A percentile compares a stretch with the other conserved stretches of the same genome.
phyloP scores from a whole-genome alignment of 2,329 filamentous ascomycete species.

The Gliomastix tumulicola region DNA sequence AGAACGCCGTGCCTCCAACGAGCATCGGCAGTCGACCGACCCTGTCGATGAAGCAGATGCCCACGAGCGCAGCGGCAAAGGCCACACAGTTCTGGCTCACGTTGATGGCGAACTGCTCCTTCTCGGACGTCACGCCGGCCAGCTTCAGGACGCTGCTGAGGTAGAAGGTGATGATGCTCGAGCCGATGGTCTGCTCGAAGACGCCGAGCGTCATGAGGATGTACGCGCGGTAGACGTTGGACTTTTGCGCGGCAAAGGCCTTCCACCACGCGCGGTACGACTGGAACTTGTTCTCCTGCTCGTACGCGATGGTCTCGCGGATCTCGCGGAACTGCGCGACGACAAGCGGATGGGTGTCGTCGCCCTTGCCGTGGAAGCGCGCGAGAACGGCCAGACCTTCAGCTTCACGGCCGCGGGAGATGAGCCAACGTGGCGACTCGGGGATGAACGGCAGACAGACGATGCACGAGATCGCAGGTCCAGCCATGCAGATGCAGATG shows the following conservation, averaged over 20 bases:
- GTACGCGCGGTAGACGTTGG: conserved; percentile 5
- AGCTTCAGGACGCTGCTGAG: conserved; percentile 7
- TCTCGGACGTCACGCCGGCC: conserved; percentile 7
- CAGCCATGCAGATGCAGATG: conserved; percentile 19
- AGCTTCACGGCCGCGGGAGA: conserved; percentile 17
- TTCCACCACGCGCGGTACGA: too few species aligned
- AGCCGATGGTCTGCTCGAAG: conserved; percentile 8
- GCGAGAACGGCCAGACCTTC: conserved; percentile 26
- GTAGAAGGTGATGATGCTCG: conserved; percentile 8
- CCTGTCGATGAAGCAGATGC: too few species aligned
- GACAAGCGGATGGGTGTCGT: too few species aligned
- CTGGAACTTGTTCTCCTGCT: too few species aligned
- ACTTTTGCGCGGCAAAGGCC: too few species aligned
- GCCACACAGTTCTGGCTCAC: too few species aligned
- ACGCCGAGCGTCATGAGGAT: conserved; percentile 7
- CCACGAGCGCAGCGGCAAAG: too few species aligned
- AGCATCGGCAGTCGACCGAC: too few species aligned
- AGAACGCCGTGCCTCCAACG: too few species aligned
- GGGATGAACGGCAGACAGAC: conserved; percentile 8
- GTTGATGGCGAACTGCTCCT: conserved; percentile 8
- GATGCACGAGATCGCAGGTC: conserved; percentile 13
- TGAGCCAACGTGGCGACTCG: conserved; percentile 27
- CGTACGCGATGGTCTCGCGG: too few species aligned
- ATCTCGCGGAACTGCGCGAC: too few species aligned
- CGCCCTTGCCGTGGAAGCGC: conserved; percentile 31